Evolutionary conservation across 345 rosid species (phyloP), one percentile per base, ranked within the genome.

Genomic region (Erodium maritimum): DNA sequence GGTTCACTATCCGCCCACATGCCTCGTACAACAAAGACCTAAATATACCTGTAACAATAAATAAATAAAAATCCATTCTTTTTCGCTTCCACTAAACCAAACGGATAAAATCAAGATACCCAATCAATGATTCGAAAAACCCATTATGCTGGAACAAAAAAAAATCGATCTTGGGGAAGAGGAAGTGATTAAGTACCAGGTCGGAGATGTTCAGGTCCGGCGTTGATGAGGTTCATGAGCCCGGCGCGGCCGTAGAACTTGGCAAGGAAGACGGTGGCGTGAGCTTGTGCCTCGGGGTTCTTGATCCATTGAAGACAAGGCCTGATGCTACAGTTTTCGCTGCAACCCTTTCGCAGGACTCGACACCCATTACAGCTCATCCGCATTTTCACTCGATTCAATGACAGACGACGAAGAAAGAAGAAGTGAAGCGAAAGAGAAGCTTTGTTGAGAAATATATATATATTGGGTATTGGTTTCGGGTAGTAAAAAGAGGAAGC

Each of bases 291-390:
- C 45, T 87, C 96, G 0, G 99, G 73, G 69, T 74, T 77, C 56
- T 78, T 83, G 90, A 93, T 93, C 99, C 99, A 93, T 60, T 89
- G 90, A n/a, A 93, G 75, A 61, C 99, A 89, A 12, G 99, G 97
- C 21, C 97, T 75, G 57, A 93, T 93, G 71, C 83, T 82, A 67
- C 99, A 93, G 59, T 77, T 80, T 17, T 93, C 97, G 57, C 91
- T 80, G 68, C 99, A 93, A 17, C 97, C 99, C 64, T 93, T 93
- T 37, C 99, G 85, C 5, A 93, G 95, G 60, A 93, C 97, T 17
- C 99, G 74, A 57, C 99, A 93, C 10, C 99, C 99, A 76, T 93
- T 93, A 65, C 99, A 93, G 60, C 99, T 93, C 95, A 93, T 85
- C 21, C 94, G 82, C 94, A 83, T 86, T 77, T 66, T 74, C 17